Conservation (phyloP, 345 rosid genomes). For the Murraya paniculata region DNA sequence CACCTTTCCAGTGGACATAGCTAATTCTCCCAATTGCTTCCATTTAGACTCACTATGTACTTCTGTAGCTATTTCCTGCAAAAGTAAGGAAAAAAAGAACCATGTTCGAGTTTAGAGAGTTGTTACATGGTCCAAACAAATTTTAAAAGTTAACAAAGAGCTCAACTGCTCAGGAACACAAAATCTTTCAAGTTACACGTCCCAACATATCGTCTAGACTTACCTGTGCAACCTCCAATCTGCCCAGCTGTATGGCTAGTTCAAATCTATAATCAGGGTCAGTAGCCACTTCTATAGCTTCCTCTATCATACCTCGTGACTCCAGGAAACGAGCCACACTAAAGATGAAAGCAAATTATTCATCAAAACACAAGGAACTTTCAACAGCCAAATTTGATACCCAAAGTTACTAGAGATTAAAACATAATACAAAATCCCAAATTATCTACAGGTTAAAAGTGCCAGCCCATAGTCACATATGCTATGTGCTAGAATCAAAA, state of each 20-base stretch:
- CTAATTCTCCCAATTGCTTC: slow-evolving; percentile 97
- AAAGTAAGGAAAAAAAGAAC: slow-evolving; percentile 1
- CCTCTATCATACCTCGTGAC: slow-evolving; percentile 95
- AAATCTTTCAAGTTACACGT: background rate
- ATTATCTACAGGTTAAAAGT: background rate
- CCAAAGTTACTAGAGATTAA: background rate
- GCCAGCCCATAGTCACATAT: too few relatives aligned
- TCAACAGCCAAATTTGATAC: background rate
- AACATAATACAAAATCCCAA: background rate
- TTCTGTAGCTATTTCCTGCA: slow-evolving; percentile 82
- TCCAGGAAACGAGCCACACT: slow-evolving; percentile 99
- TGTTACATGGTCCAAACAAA: slow-evolving; percentile 8
- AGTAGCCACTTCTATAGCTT: slow-evolving; percentile 93
- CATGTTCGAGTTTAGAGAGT: slow-evolving; percentile 6
- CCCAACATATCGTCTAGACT: slow-evolving; percentile 16
- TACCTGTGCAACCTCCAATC: slow-evolving; percentile 91
- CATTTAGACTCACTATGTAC: slow-evolving; percentile 91
- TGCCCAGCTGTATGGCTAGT: slow-evolving; percentile 92
- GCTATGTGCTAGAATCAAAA: background rate
- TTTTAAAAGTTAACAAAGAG: slow-evolving; percentile 4
- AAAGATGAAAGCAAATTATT: slow-evolving; percentile 26
- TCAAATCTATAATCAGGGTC: slow-evolving; percentile 97
- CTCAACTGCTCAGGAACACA: background rate
- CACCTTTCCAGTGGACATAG: slow-evolving; percentile 97
- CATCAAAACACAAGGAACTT: slow-evolving; percentile 16